Evolutionary conservation across 129 eudicot genomes (phyloP).

Genomic region (Centella asiatica): DNA sequence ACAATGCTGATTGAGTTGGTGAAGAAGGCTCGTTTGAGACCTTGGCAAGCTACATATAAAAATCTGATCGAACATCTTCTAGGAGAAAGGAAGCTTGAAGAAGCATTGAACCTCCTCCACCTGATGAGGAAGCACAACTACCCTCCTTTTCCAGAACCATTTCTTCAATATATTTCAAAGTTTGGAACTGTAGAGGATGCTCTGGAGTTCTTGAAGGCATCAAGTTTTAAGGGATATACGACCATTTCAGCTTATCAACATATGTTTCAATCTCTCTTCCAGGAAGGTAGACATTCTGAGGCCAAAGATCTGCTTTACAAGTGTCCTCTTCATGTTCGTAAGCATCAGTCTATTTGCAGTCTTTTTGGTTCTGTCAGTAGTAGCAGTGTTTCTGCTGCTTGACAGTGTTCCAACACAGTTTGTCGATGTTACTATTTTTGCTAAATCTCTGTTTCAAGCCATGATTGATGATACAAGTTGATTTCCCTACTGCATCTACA

Average conservation of each 20-base stretch:
- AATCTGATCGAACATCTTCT: constrained; percentile 53
- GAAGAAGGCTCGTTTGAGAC: constrained; percentile 41
- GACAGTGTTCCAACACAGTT: background rate
- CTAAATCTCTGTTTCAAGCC: too few relatives aligned
- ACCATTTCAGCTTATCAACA: constrained; percentile 49
- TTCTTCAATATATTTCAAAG: constrained; percentile 50
- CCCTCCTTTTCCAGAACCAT: constrained; percentile 64
- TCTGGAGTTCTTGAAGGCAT: constrained; percentile 40
- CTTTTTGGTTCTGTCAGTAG: constrained; percentile 55
- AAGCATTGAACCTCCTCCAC: constrained; percentile 62
- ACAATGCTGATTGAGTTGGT: constrained; percentile 51
- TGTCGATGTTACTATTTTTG: background rate
- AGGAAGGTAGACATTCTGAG: constrained; percentile 73
- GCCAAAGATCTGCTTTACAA: constrained; percentile 74
- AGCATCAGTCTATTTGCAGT: constrained; percentile 35
- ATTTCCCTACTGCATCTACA: too few relatives aligned
- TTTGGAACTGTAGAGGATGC: constrained; percentile 71
- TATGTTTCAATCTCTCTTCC: constrained; percentile 43
- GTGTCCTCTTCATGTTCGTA: constrained; percentile 63
- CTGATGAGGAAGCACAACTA: constrained; percentile 65
- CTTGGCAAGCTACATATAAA: constrained; percentile 86
- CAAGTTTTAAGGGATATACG: constrained; percentile 45
- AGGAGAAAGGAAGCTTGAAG: constrained; percentile 54
- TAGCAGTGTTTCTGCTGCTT: background rate
- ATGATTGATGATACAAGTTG: background rate